phyloP scores from a whole-genome alignment of 1,139 yeast species.

The Candida anutae region DNA sequence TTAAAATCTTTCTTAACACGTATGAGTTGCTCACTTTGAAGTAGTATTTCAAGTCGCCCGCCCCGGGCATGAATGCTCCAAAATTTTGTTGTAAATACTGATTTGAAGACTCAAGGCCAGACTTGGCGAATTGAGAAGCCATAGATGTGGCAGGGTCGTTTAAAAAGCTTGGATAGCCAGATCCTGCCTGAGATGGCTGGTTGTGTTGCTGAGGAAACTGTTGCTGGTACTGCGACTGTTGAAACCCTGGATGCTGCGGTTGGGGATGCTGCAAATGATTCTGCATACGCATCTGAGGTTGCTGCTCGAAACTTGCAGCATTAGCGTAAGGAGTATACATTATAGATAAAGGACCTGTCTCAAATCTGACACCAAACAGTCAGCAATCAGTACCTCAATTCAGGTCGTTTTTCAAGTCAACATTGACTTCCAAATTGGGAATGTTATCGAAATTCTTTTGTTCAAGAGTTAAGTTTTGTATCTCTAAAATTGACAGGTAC shows the following conservation, averaged over 20 bases:
- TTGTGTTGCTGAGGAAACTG: conserved; percentile 9
- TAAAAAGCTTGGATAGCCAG: conserved; percentile 35
- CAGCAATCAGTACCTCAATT: too few species aligned
- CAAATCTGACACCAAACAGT: too few species aligned
- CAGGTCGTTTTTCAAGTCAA: too few species aligned
- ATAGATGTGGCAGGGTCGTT: conserved; percentile 77
- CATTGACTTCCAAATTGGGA: conserved; percentile 1
- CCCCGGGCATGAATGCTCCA: conserved; percentile 43
- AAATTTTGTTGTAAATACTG: conserved; percentile 70
- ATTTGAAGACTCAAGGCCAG: conserved; percentile 66
- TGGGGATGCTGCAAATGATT: conserved; percentile 27
- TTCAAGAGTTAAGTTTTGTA: too few species aligned
- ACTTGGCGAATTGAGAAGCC: conserved; percentile 85
- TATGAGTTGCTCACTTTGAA: conserved; percentile 89
- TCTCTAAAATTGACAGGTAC: too few species aligned
- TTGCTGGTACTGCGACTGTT: conserved; percentile 9
- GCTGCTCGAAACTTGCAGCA: conserved; percentile 8
- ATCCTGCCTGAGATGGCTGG: conserved; percentile 6
- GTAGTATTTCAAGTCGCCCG: conserved; percentile 63
- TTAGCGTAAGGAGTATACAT: conserved; percentile 45
- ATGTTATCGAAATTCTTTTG: too few species aligned
- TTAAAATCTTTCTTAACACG: conserved; percentile 63
- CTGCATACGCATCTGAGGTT: conserved; percentile 10
- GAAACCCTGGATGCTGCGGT: conserved; percentile 19
- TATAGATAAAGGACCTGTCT: too few species aligned